phyloP scores from a whole-genome alignment of 805 yeast species.

The Cyberlindnera xylosilytica region DNA sequence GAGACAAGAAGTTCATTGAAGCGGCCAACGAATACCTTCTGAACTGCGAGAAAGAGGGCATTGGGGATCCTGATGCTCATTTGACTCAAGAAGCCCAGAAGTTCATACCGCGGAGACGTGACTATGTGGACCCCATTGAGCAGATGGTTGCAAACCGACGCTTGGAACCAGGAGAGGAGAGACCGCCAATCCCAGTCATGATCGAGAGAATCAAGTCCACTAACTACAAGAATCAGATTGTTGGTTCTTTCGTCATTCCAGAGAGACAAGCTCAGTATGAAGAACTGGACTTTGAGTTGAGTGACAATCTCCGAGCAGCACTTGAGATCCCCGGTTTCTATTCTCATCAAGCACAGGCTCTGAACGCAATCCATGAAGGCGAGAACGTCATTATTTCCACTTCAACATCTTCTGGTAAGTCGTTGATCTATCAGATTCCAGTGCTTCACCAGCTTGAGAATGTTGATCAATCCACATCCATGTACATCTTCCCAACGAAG shows the following conservation, averaged over 20 bases:
- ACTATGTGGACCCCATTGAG: conserved; percentile 59
- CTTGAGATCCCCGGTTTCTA: conserved; percentile 55
- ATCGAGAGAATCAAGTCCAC: conserved; percentile 47
- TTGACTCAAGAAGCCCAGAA: conserved; percentile 35
- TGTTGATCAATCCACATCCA: conserved; percentile 52
- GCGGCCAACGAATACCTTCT: conserved; percentile 37
- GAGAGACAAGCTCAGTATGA: conserved; percentile 44
- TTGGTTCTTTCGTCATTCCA: conserved; percentile 44
- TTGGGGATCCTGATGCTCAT: conserved; percentile 38
- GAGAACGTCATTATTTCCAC: conserved; percentile 86
- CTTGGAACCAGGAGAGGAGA: conserved; percentile 24
- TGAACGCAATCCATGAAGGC: conserved; percentile 52
- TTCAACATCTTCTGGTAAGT: conserved; percentile 94
- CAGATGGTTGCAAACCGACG: conserved; percentile 42
- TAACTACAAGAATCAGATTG: conserved; percentile 63
- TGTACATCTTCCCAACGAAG: conserved; percentile 93
- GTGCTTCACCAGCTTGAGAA: conserved; percentile 49
- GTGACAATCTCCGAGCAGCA: conserved; percentile 52
- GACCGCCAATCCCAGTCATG: conserved; percentile 47
- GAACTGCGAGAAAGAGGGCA: conserved; percentile 27
- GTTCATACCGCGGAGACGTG: conserved; percentile 46
- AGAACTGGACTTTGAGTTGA: conserved; percentile 40
- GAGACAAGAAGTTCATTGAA: conserved; percentile 50
- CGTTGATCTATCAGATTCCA: conserved; percentile 87
- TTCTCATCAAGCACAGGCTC: conserved; percentile 79